Evolutionary conservation across 2,329 filamentous ascomycete genomes (phyloP).

Genomic region (Penicillium expansum): DNA sequence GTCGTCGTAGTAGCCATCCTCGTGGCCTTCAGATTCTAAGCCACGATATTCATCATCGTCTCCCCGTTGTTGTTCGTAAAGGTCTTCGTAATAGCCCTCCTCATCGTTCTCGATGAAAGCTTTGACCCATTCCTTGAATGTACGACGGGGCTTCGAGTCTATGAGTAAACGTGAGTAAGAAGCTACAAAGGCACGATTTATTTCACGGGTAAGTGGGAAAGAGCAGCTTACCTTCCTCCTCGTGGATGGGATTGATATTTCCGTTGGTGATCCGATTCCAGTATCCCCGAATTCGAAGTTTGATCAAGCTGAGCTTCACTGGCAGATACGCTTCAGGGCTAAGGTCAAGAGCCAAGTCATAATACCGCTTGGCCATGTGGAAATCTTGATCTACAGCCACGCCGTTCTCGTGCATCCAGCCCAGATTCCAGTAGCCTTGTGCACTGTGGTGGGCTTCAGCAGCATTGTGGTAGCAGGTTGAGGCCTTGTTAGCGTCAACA

Average conservation of each 20-base stretch:
- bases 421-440: constrained; percentile 93
- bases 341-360: constrained; percentile 86
- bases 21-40: constrained; percentile 33
- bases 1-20: constrained; percentile 59
- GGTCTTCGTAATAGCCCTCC: constrained; percentile 63
- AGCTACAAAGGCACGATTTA: neutral
- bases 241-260: constrained; percentile 86
- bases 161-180: constrained; percentile 20
- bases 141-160: constrained; percentile 72
- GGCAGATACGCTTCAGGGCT: constrained; percentile 93
- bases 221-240: constrained; percentile 70
- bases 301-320: constrained; percentile 82
- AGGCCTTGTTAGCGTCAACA: constrained; percentile 76
- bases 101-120: constrained; percentile 75
- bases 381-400: constrained; percentile 91
- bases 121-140: constrained; percentile 78
- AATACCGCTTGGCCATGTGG: constrained; percentile 93
- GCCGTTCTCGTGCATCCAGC: constrained; percentile 99
- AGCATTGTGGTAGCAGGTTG: constrained; percentile 86
- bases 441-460: constrained; percentile 89
- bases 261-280: constrained; percentile 94
- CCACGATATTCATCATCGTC: constrained; percentile 33
- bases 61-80: constrained; percentile 41
- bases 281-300: constrained; percentile 78
- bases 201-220: constrained; percentile 7